Evolutionary conservation across 2,329 filamentous ascomycete genomes (phyloP), one percentile per base, ranked within the genome.

Genomic region (Trematosphaeria pertusa): DNA sequence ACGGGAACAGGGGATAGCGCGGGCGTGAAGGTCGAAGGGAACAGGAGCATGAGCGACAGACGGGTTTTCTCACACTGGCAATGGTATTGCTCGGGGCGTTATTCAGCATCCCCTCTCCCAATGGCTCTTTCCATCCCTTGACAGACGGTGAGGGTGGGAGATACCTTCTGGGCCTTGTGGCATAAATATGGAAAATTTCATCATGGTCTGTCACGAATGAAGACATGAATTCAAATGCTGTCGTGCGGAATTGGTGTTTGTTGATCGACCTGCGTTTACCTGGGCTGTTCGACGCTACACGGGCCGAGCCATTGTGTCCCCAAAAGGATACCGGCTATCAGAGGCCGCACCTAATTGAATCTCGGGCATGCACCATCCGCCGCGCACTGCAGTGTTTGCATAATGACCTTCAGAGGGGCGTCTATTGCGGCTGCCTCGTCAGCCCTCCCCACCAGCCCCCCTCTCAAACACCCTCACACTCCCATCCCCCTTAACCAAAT

Each of bases 381-480:
- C 32, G n/a, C n/a, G n/a, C n/a, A n/a, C n/a, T n/a, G n/a, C n/a
- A n/a, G n/a, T n/a, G n/a, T n/a, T n/a, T n/a, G n/a, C n/a, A n/a
- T n/a, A n/a, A n/a, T n/a, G n/a, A n/a, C n/a, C n/a, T n/a, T n/a
- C n/a, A n/a, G n/a, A n/a, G n/a, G n/a, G n/a, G n/a, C n/a, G n/a
- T n/a, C n/a, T n/a, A n/a, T n/a, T n/a, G n/a, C n/a, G n/a, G n/a
- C n/a, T n/a, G n/a, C n/a, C n/a, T n/a, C n/a, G n/a, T 26, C 34
- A 15, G 15, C 12, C 26, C 35, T 14, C 57, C 5, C 38, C 55
- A n/a, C 65, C 68, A 44, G 63, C 84, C 5, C 93, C 91, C 65
- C 91, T 82, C 65, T 90, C 89, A 78, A 96, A 97, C 6, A 96
- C 89, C 63, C 79, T 87, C 18, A 91, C 89, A 17, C 82, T 82